Evolutionary conservation across 1,139 yeast species (phyloP).

Genomic region (Zygosaccharomyces pseudobailii): DNA sequence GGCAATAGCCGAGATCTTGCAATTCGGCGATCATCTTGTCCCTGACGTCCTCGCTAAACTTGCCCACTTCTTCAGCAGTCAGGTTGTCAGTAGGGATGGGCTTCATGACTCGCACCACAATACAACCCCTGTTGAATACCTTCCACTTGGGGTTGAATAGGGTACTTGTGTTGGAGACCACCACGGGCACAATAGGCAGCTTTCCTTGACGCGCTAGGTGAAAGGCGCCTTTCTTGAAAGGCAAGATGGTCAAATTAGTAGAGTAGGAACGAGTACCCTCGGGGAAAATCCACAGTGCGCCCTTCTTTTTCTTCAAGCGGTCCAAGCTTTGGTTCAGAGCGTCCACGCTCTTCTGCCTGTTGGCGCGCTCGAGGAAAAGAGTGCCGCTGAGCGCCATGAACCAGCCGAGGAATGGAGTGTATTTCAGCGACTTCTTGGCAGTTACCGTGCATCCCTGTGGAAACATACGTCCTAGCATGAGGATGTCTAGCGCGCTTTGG

Average conservation of each 20-base stretch:
- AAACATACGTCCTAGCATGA: slow-evolving; percentile 74
- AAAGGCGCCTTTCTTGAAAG: slow-evolving; percentile 97
- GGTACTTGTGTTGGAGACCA: slow-evolving; percentile 77
- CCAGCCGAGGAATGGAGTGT: slow-evolving; percentile 94
- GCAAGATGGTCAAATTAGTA: slow-evolving; percentile 61
- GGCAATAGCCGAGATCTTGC: slow-evolving; percentile 41
- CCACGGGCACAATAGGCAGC: slow-evolving; percentile 83
- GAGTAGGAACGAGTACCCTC: slow-evolving; percentile 92
- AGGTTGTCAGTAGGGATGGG: slow-evolving; percentile 58
- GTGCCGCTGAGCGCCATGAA: slow-evolving; percentile 90
- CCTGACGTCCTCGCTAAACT: slow-evolving; percentile 42
- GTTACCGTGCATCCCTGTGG: slow-evolving; percentile 91
- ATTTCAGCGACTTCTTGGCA: slow-evolving; percentile 78
- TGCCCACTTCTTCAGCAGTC: slow-evolving; percentile 57
- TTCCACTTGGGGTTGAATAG: slow-evolving; percentile 55
- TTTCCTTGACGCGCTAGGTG: slow-evolving; percentile 91
- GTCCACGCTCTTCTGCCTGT: slow-evolving; percentile 66
- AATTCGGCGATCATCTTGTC: slow-evolving; percentile 40
- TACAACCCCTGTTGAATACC: slow-evolving; percentile 62
- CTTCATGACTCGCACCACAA: slow-evolving; percentile 60
- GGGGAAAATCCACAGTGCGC: slow-evolving; percentile 83
- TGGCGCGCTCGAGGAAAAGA: slow-evolving; percentile 82
- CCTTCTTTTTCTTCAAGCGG: slow-evolving; percentile 52
- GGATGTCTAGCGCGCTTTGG: slow-evolving; percentile 82
- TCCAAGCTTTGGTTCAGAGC: slow-evolving; percentile 68